Evolutionary conservation across 768 basidiomycete genomes (phyloP).

Genomic region (Sporobolomyces roseus): DNA sequence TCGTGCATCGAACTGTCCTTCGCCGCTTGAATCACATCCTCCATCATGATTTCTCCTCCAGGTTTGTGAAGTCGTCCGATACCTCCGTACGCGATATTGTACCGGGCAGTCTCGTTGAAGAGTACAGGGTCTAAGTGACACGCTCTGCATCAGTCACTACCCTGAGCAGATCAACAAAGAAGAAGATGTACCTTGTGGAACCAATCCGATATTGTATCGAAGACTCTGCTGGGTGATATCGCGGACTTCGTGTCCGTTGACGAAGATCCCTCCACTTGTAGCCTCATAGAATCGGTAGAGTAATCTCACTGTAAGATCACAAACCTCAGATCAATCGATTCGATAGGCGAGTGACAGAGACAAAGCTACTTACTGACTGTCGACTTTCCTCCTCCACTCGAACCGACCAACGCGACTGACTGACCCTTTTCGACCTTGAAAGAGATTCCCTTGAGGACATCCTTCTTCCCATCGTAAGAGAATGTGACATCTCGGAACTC

Average conservation of each 20-base stretch:
- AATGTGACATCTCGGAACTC: slow-evolving; percentile 88
- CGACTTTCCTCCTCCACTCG: slow-evolving; percentile 75
- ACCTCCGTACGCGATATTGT: slow-evolving; percentile 56
- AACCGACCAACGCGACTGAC: slow-evolving; percentile 84
- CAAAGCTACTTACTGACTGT: too few species aligned
- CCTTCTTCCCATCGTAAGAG: slow-evolving; percentile 59
- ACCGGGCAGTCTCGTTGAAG: slow-evolving; percentile 38
- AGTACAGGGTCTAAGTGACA: slow-evolving; percentile 32
- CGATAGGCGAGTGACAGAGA: too few species aligned
- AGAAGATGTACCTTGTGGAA: slow-evolving; percentile 89
- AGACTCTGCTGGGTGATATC: slow-evolving; percentile 78
- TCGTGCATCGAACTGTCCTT: slow-evolving; percentile 84
- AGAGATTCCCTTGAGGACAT: slow-evolving; percentile 68
- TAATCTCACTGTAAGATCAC: too few species aligned
- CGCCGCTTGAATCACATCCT: slow-evolving; percentile 75
- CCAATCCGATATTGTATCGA: slow-evolving; percentile 76
- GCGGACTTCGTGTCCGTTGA: slow-evolving; percentile 78
- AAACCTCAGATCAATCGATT: too few species aligned
- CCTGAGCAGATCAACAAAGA: slow-evolving; percentile 49
- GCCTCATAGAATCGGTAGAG: slow-evolving; percentile 91
- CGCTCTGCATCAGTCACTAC: not conserved
- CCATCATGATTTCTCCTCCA: slow-evolving; percentile 60
- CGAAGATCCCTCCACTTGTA: slow-evolving; percentile 55
- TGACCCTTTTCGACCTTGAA: slow-evolving; percentile 84
- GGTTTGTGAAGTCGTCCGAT: slow-evolving; percentile 3